phyloP scores from a whole-genome alignment of 768 basidiomycete genomes.

The Rickenella mellea region DNA sequence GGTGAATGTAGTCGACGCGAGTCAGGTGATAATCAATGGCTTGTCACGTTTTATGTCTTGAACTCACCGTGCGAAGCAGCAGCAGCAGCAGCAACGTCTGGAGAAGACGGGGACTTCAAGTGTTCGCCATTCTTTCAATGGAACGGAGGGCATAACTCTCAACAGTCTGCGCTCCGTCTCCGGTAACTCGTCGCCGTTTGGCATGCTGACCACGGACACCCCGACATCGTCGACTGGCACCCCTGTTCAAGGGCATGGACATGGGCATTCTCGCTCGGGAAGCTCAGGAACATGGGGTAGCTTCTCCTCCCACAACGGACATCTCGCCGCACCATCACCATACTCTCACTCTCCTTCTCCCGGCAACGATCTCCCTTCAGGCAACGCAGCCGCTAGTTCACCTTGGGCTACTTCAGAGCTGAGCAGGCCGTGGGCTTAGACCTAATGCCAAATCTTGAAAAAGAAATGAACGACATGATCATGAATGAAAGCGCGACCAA shows the following conservation, averaged over 20 bases:
- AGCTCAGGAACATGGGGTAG: conserved; percentile 76
- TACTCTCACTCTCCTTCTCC: conserved; percentile 51
- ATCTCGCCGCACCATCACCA: conserved; percentile 36
- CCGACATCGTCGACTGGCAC: neutral
- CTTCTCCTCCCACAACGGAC: conserved; percentile 45
- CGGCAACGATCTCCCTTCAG: conserved; percentile 57
- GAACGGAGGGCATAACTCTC: conserved; percentile 54
- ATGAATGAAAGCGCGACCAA: too few species aligned
- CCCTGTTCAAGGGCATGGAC: neutral
- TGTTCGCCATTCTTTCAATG: conserved; percentile 69
- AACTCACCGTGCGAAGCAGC: conserved; percentile 14
- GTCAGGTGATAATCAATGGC: conserved; percentile 44
- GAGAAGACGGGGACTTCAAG: conserved; percentile 29
- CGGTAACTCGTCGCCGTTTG: conserved; percentile 31
- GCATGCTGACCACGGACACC: conserved; percentile 27
- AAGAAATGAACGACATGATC: too few species aligned
- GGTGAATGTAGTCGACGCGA: conserved; percentile 64
- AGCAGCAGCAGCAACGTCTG: conserved; percentile 37
- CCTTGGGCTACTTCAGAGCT: too few species aligned
- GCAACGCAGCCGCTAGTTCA: conserved; percentile 40
- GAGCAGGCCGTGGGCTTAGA: too few species aligned
- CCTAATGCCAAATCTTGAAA: too few species aligned
- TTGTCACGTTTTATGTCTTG: conserved; percentile 10
- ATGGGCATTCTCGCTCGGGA: conserved; percentile 65
- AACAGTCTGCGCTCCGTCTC: conserved; percentile 45